Base-by-base conservation (phyloP, 2,329 filamentous ascomycete genomes). In the Fusarium sp. region DNA sequence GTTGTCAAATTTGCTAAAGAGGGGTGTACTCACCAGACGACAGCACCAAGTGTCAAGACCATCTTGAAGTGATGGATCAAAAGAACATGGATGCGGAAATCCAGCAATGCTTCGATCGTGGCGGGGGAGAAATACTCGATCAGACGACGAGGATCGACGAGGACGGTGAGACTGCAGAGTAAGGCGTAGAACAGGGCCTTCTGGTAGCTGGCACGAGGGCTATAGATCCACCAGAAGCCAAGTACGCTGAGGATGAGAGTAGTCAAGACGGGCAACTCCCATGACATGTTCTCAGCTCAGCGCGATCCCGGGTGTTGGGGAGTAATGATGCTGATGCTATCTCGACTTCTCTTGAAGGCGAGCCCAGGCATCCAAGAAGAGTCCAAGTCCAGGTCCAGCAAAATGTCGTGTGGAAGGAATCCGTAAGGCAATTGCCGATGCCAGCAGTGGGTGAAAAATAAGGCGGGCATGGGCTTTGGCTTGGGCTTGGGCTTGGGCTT, bases 1-100 rank as follows among this genome's bases (percentile, higher is more conserved):
- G 26, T 28, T 39, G 28, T 54, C 43, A 20, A 34, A 26, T 52
- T 53, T 43, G 28, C 7, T 28, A 26, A 51, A 46, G 32, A n/a
- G 43, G 43, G 50, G 63, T 24, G 30, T 23, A 79, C 83, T 69
- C 78, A 88, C 85, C 85, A 88, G 51, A 83, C 73, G 45, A 86
- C 78, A 55, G 85, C 85, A 57, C 82, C 79, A 43, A 85, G 80
- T 43, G 83, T 85, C 60, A 88, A 74, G 48, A 86, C 75, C 85
- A 88, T 87, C 67, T 81, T 86, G 59, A 83, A 81, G 78, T 87
- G 81, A 58, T 81, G 78, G 34, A 82, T 65, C 24, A 85, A 72
- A 63, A 86, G 74, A 24, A 80, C 77, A 75, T 85, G 81, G 61
- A 86, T 78, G 53, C 77, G 81, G 38, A 83, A 75, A 56, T 80